Base-by-base conservation (phyloP, 495 filamentous ascomycete species). In the Penicillium desertorum region DNA sequence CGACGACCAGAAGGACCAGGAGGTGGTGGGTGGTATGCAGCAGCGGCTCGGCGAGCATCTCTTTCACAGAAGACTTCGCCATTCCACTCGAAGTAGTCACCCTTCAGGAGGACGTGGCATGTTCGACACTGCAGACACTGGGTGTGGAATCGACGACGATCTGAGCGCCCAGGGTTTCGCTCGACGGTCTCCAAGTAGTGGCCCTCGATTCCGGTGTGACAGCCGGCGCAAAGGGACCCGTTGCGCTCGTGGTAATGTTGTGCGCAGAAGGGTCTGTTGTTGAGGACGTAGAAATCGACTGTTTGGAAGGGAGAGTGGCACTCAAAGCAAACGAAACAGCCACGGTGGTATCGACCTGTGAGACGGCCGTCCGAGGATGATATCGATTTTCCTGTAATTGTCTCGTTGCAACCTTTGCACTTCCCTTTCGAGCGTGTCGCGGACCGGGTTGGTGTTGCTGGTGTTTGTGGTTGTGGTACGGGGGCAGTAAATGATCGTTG, bases 171-270 rank as follows among this genome's bases (percentile, higher is more conserved):
- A 3, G 54, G 67, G n/a, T 63, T 69, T 10, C 59, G 65, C 49
- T 76, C 76, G 3, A 74, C 64, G 12, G 92, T 96, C 65, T 96
- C 92, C n/a, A 98, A 81, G 65, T 95, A 98, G 59, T 93, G 85
- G 3, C 94, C 94, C 66, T 98, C 94, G 63, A 98, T 98, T 11
- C 94, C 94, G 16, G 71, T 72, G 63, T 89, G 82, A 67, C 94
- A 98, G 37, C 80, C 81, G 2, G 80, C 79, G 67, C 94, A 98
- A 1, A 96, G 70, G 20, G 89, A 93, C 41, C 86, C 84, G 66
- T 98, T 98, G 37, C 92, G 81, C 68, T 89, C 81, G 72, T 98
- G 94, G 67, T 98, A 98, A 71, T 98, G 92, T 34, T 86, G 86
- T 32, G 89, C 87, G 75, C 94, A 98, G 76, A 89, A 96, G 4